phyloP scores from a whole-genome alignment of 768 basidiomycete species.

The Pulveroboletus frians region DNA sequence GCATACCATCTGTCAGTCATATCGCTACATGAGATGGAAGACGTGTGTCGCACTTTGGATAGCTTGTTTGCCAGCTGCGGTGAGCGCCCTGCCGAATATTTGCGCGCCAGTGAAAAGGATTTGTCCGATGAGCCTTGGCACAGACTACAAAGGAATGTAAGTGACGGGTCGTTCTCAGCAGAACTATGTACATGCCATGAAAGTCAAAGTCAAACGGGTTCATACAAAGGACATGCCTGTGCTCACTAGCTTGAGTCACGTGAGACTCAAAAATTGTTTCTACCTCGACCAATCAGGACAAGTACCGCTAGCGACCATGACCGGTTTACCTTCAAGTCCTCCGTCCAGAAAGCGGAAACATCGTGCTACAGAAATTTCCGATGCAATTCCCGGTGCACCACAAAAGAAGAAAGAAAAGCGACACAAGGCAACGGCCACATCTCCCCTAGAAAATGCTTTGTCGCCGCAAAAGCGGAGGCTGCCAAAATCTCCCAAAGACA shows the following conservation, averaged over 20 bases:
- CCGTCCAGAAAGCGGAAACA: slow-evolving; percentile 52
- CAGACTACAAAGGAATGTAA: slow-evolving; percentile 47
- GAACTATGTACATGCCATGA: slow-evolving; percentile 17
- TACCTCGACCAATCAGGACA: background rate
- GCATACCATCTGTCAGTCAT: background rate
- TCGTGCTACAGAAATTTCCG: slow-evolving; percentile 12
- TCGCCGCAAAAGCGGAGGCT: slow-evolving; percentile 13
- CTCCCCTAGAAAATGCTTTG: slow-evolving; percentile 7
- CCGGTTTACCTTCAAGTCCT: slow-evolving; percentile 5
- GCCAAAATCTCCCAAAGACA: slow-evolving; percentile 28
- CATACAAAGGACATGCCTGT: background rate
- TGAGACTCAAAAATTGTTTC: slow-evolving; percentile 16
- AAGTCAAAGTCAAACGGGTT: slow-evolving; percentile 3
- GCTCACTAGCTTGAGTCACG: slow-evolving; percentile 9
- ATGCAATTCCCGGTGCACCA: slow-evolving; percentile 22
- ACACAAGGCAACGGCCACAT: slow-evolving; percentile 11
- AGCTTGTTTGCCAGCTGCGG: slow-evolving; percentile 87
- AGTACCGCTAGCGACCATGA: slow-evolving; percentile 4
- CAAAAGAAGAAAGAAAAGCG: slow-evolving; percentile 35
- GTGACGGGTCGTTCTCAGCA: background rate
- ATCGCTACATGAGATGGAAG: background rate
- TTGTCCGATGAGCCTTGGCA: slow-evolving; percentile 73
- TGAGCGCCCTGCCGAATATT: slow-evolving; percentile 88
- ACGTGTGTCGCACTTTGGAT: slow-evolving; percentile 68
- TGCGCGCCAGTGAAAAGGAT: slow-evolving; percentile 71